These are phyloP conservation scores for Quercus wislizeni DNA, from an alignment of 306 rosid genomes.

Conservation along the genomic window DNA sequence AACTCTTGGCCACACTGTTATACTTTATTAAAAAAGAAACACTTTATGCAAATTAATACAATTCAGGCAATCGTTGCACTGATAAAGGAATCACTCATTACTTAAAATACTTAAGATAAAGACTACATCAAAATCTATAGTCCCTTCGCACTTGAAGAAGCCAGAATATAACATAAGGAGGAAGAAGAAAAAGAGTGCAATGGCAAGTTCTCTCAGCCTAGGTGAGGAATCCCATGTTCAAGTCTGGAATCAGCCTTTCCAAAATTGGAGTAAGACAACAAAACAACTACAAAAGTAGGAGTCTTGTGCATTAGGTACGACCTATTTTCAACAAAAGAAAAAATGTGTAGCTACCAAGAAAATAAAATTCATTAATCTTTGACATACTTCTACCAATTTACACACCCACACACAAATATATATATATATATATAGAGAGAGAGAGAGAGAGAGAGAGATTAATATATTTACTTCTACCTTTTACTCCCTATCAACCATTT, in stretches of 20 bases:
- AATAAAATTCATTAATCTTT: not conserved
- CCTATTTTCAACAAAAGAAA: too few relatives aligned
- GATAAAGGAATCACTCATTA: not conserved
- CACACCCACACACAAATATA: too few relatives aligned
- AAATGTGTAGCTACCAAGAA: not conserved
- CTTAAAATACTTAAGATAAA: not conserved
- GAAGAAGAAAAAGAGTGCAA: not conserved
- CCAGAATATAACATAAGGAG: not conserved
- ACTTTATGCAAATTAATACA: not conserved
- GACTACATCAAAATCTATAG: not conserved
- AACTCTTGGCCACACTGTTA: too few relatives aligned
- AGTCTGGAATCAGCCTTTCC: too few relatives aligned
- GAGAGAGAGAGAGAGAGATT: too few relatives aligned
- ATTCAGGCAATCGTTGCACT: not conserved
- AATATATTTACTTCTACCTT: not conserved
- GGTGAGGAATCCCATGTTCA: too few relatives aligned
- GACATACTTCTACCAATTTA: not conserved
- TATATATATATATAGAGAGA: too few relatives aligned
- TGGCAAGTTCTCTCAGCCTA: too few relatives aligned
- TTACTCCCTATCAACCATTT: not conserved
- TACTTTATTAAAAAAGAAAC: too few relatives aligned
- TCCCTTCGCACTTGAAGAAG: not conserved
- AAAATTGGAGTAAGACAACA: too few relatives aligned
- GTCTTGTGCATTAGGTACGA: too few relatives aligned
- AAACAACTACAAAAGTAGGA: too few relatives aligned